A percentile compares a stretch with the other conserved stretches of the same genome.
Evolutionary conservation across 371 early-diverging fungal species (phyloP).

Genomic region (Mucor mucedo): DNA sequence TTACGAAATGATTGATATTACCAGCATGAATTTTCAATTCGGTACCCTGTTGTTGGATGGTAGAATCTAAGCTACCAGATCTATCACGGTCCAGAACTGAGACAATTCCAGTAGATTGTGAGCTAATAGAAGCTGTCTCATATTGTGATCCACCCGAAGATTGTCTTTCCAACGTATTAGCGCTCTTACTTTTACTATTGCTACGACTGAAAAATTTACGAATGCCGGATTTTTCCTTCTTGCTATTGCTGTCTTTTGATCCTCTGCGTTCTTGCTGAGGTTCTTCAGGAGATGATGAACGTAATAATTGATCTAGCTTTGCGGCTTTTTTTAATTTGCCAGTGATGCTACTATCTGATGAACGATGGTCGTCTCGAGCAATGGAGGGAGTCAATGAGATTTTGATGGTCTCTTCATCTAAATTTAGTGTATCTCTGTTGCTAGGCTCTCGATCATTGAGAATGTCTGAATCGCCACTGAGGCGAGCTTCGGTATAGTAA

Average conservation of each 20-base stretch:
- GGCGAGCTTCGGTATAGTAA: not conserved
- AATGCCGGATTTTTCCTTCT: constrained; percentile 43
- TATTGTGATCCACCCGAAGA: constrained; percentile 14
- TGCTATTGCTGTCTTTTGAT: constrained; percentile 25
- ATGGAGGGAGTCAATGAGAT: constrained; percentile 54
- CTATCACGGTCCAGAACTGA: constrained; percentile 31
- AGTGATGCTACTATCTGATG: constrained; percentile 16
- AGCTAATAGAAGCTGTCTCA: constrained; percentile 46
- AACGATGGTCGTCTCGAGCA: constrained; percentile 38
- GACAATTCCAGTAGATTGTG: constrained; percentile 37
- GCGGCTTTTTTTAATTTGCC: constrained; percentile 40
- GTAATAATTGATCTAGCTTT: constrained; percentile 29
- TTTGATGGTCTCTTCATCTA: constrained; percentile 52
- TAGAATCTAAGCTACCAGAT: constrained; percentile 37
- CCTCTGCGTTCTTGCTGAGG: constrained; percentile 8
- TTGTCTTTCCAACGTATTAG: constrained; percentile 15
- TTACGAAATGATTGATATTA: constrained; percentile 45
- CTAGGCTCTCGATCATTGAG: constrained; percentile 17
- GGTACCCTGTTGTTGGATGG: constrained; percentile 13
- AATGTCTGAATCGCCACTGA: constrained; percentile 27
- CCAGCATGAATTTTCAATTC: constrained; percentile 45
- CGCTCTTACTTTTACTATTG: constrained; percentile 36
- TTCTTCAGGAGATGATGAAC: constrained; percentile 7
- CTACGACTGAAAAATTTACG: constrained; percentile 50
- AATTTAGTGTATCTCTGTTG: constrained; percentile 12